These are phyloP conservation scores for Flaveria bidentis DNA, from an alignment of 129 eudicot genomes.

Conservation along the genomic window DNA sequence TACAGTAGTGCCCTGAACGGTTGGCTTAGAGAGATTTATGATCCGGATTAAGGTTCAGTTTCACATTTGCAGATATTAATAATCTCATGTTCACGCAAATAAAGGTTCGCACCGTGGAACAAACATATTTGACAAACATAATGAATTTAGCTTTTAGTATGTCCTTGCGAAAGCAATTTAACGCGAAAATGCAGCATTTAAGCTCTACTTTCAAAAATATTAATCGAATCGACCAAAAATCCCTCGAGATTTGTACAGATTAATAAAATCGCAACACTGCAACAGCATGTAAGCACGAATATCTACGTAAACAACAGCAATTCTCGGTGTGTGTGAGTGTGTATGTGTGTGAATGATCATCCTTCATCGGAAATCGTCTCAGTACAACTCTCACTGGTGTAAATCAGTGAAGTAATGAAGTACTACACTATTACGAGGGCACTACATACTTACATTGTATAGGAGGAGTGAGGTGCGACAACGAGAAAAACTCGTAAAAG, in stretches of 20 bases:
- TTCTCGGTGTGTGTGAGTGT: not conserved
- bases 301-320: not conserved
- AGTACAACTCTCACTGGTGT: no score
- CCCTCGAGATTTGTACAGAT: not conserved
- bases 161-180: not conserved
- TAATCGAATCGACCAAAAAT: not conserved
- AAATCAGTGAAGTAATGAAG: not conserved
- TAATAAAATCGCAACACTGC: slow-evolving; percentile 1
- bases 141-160: not conserved
- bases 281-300: not conserved
- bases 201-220: not conserved
- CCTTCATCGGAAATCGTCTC: slow-evolving; percentile 1
- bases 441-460: slow-evolving; percentile 61
- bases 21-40: not conserved
- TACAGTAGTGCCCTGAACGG: not conserved
- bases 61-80: not conserved
- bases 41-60: not conserved
- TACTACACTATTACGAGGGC: not conserved
- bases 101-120: not conserved
- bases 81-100: not conserved
- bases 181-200: not conserved
- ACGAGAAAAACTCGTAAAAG: slow-evolving; percentile 96
- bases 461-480: slow-evolving; percentile 95
- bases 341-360: slow-evolving; percentile 14
- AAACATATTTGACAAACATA: not conserved